These are phyloP conservation scores for Trichomonascus vanleenenianus DNA, from an alignment of 805 yeast species.

Conservation along the genomic window DNA sequence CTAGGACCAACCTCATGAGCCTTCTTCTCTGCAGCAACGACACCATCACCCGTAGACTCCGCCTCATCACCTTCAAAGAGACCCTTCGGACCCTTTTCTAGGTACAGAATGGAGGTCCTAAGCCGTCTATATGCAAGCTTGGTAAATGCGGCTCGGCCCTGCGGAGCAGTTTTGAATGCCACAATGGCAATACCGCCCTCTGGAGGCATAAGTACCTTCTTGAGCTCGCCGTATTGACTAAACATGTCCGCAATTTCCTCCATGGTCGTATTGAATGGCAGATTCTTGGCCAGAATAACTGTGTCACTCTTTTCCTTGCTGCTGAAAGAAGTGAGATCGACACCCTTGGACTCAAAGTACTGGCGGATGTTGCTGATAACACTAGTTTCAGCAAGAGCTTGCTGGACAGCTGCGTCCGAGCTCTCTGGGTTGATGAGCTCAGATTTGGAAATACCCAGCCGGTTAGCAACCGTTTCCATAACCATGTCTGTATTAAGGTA, in stretches of 20 bases:
- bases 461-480: constrained; percentile 76
- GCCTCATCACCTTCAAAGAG: constrained; percentile 46
- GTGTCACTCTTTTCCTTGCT: constrained; percentile 69
- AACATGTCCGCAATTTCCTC: constrained; percentile 81
- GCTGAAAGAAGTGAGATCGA: constrained; percentile 68
- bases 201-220: constrained; percentile 85
- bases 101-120: constrained; percentile 76
- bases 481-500: constrained; percentile 90
- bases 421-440: constrained; percentile 83
- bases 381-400: constrained; percentile 95
- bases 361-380: constrained; percentile 86
- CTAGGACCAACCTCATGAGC: constrained; percentile 32
- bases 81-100: constrained; percentile 90
- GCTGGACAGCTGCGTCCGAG: constrained; percentile 85
- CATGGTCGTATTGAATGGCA: constrained; percentile 77
- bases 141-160: constrained; percentile 84
- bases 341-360: constrained; percentile 78
- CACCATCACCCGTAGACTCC: constrained; percentile 2
- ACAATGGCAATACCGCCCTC: constrained; percentile 94
- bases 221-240: constrained; percentile 68
- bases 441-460: constrained; percentile 74
- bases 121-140: constrained; percentile 82
- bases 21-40: not conserved
- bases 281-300: constrained; percentile 77
- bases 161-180: constrained; percentile 73